phyloP scores from a whole-genome alignment of 2,329 filamentous ascomycete genomes.

The Apiospora koreana region DNA sequence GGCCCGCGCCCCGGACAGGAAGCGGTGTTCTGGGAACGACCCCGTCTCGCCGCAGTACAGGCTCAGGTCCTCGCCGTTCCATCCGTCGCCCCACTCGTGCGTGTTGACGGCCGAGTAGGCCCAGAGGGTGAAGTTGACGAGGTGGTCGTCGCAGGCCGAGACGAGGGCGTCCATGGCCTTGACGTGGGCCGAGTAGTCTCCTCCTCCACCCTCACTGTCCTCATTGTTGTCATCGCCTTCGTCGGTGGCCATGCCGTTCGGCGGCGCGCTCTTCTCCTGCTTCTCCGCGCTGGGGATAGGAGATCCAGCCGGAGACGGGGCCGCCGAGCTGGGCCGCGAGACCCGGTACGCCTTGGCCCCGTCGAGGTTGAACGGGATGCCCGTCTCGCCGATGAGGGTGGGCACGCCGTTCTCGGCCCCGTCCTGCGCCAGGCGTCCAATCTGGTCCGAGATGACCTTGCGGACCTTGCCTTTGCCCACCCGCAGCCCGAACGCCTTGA shows the following conservation, averaged over 20 bases:
- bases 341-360: conserved; percentile 19
- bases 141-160: conserved; percentile 22
- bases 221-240: too few relatives aligned
- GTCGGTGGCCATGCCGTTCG: background rate
- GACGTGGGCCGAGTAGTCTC: conserved; percentile 25
- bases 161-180: conserved; percentile 24
- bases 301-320: background rate
- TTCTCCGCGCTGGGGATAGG: background rate
- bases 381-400: conserved; percentile 24
- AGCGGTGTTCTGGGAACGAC: conserved; percentile 20
- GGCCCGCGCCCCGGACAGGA: conserved; percentile 18
- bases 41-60: conserved; percentile 24
- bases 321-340: background rate
- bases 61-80: conserved; percentile 29
- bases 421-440: conserved; percentile 22
- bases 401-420: background rate
- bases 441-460: conserved; percentile 22
- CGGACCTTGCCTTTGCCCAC: conserved; percentile 21
- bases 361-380: conserved; percentile 26
- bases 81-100: conserved; percentile 27
- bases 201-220: background rate
- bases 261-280: background rate
- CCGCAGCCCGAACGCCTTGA: conserved; percentile 22
- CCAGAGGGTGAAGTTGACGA: conserved; percentile 24
- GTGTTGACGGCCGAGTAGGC: conserved; percentile 23